phyloP scores from a whole-genome alignment of 169 alveolate species.

The Plasmodium gallinaceum region DNA sequence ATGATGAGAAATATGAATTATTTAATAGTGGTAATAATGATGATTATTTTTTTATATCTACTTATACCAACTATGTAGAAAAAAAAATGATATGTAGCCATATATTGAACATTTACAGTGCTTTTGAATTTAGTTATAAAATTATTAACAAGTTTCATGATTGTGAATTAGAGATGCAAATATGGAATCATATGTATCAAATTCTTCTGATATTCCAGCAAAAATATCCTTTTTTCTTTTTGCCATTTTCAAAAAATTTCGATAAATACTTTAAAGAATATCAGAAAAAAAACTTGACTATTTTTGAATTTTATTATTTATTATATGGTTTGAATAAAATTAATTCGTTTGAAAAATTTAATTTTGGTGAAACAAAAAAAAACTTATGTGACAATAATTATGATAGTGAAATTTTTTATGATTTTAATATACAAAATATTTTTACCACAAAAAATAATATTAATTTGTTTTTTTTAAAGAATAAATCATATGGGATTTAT shows the following conservation, averaged over 20 bases:
- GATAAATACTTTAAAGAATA: conserved; percentile 48
- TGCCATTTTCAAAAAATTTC: conserved; percentile 56
- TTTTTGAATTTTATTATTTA: conserved; percentile 51
- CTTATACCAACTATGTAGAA: conserved; percentile 69
- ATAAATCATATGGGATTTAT: conserved; percentile 6
- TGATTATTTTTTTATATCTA: conserved; percentile 46
- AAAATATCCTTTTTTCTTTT: conserved; percentile 63
- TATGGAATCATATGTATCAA: conserved; percentile 58
- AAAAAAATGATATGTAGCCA: conserved; percentile 69
- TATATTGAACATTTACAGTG: conserved; percentile 28
- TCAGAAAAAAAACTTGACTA: conserved; percentile 38
- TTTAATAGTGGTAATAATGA: background rate
- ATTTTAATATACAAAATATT: background rate
- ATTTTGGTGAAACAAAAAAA: background rate
- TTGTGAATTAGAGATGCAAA: conserved; percentile 54
- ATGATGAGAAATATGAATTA: too few relatives aligned
- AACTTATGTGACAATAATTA: background rate
- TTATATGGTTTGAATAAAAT: conserved; percentile 39
- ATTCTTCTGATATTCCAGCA: conserved; percentile 70
- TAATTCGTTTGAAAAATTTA: conserved; percentile 32
- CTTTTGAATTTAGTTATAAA: conserved; percentile 37
- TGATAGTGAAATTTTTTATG: background rate
- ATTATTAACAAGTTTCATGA: conserved; percentile 12
- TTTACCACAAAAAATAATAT: background rate
- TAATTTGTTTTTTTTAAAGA: background rate